Percentiles rank a stretch among this genome's conserved stretches.
These are phyloP conservation scores for Emmonsia crescens DNA, from an alignment of 2,329 filamentous ascomycete genomes.

Conservation along the genomic window DNA sequence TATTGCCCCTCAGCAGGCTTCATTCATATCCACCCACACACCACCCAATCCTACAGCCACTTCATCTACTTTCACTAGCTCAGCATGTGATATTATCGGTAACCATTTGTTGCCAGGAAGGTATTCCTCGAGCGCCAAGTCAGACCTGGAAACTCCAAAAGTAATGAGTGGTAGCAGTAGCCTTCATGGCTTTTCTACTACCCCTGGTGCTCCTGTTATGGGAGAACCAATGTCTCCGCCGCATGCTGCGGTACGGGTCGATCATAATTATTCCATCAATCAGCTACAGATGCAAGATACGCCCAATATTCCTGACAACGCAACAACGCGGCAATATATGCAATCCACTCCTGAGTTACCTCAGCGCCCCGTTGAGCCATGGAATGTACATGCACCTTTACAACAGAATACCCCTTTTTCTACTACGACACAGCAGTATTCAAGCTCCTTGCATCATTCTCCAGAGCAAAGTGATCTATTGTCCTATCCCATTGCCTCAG, in stretches of 20 bases:
- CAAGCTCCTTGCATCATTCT: not conserved
- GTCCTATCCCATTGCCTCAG: not conserved
- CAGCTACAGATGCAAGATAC: not conserved
- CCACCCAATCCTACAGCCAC: not conserved
- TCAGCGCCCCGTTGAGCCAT: not conserved
- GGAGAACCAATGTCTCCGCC: not conserved
- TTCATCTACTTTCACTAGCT: not conserved
- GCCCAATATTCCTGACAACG: slow-evolving; percentile 5
- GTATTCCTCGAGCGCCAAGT: not conserved
- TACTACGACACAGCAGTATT: slow-evolving; percentile 11
- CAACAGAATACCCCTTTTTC: not conserved
- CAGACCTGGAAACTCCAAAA: not conserved
- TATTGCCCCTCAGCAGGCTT: not conserved
- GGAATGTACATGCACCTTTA: not conserved
- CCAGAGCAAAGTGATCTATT: not conserved
- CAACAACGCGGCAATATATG: slow-evolving; percentile 1
- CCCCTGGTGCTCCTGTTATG: not conserved
- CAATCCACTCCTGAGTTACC: not conserved
- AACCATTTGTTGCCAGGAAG: slow-evolving; percentile 19
- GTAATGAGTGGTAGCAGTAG: not conserved
- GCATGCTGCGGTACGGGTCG: not conserved
- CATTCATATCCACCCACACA: not conserved
- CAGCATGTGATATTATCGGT: slow-evolving; percentile 12
- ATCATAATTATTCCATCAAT: not conserved
- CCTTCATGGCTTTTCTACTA: not conserved